These are phyloP conservation scores for Colletotrichum ledebouriae DNA, from an alignment of 2,329 filamentous ascomycete genomes.

Conservation along the genomic window DNA sequence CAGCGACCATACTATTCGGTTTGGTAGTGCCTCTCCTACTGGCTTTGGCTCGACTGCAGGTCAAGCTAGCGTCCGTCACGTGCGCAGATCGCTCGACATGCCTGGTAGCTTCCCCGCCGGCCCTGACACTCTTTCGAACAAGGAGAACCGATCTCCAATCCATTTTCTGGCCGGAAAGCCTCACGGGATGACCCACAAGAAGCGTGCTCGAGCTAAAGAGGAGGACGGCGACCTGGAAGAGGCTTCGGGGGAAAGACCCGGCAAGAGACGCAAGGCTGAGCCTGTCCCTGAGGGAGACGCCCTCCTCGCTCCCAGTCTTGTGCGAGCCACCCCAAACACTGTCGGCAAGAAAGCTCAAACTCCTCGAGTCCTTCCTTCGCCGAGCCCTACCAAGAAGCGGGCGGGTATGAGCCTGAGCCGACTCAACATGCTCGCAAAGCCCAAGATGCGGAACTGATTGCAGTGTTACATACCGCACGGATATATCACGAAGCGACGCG, in stretches of 20 bases:
- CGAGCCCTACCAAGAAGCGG: conserved; percentile 66
- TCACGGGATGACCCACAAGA: conserved; percentile 76
- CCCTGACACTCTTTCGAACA: conserved; percentile 57
- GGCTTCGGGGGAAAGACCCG: conserved; percentile 65
- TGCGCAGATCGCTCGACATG: conserved; percentile 67
- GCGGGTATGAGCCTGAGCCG: conserved; percentile 68
- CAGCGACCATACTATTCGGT: conserved; percentile 74
- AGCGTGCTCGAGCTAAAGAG: conserved; percentile 69
- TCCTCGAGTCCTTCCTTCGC: conserved; percentile 46
- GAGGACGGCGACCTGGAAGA: conserved; percentile 71
- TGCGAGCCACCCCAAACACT: conserved; percentile 51
- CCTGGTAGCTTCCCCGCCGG: conserved; percentile 67
- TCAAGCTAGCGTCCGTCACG: conserved; percentile 72
- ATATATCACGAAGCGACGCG: neutral
- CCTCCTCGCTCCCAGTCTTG: conserved; percentile 63
- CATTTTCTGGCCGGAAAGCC: conserved; percentile 61
- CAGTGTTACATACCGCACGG: neutral
- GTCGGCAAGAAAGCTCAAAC: conserved; percentile 54
- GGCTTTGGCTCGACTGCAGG: conserved; percentile 70
- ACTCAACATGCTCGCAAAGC: conserved; percentile 72
- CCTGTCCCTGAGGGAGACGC: conserved; percentile 65
- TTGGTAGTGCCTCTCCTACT: conserved; percentile 61
- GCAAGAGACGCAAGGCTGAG: conserved; percentile 71
- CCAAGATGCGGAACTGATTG: conserved; percentile 66
- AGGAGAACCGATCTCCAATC: conserved; percentile 66